Percentiles rank a stretch among this genome's conserved stretches.
Evolutionary conservation across 208 protist genomes (phyloP).

Genomic region (Phytomonas sp.): DNA sequence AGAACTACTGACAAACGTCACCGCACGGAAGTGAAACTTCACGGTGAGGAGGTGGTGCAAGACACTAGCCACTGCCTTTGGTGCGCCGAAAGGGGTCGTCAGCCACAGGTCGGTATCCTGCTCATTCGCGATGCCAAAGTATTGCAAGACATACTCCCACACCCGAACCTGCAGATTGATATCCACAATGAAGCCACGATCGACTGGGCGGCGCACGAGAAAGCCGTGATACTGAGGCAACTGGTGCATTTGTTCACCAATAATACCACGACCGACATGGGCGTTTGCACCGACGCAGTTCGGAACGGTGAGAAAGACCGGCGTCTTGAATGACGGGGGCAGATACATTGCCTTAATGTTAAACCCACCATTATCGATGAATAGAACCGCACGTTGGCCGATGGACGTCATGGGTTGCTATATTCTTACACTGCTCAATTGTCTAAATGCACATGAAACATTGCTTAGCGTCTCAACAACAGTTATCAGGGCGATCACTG

Average conservation of each 20-base stretch:
- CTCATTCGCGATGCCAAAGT: conserved; percentile 58
- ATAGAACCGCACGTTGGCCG: conserved; percentile 23
- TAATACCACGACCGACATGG: conserved; percentile 54
- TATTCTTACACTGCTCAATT: background rate
- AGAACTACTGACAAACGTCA: conserved; percentile 59
- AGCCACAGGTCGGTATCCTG: conserved; percentile 51
- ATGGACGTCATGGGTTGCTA: conserved; percentile 14
- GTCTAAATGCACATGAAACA: background rate
- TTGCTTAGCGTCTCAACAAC: background rate
- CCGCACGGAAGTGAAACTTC: conserved; percentile 51
- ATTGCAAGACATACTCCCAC: conserved; percentile 72
- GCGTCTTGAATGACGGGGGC: conserved; percentile 10
- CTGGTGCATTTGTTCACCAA: conserved; percentile 46
- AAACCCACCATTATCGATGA: conserved; percentile 79
- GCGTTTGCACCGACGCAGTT: conserved; percentile 65
- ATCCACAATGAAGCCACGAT: conserved; percentile 71
- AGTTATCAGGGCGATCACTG: background rate
- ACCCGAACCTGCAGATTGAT: conserved; percentile 49
- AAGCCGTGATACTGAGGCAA: conserved; percentile 76
- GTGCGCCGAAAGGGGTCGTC: conserved; percentile 54
- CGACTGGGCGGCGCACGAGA: conserved; percentile 70
- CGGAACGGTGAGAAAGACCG: conserved; percentile 29
- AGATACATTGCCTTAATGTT: conserved; percentile 70
- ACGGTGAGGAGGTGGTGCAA: conserved; percentile 42
- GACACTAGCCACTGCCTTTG: conserved; percentile 38